phyloP scores from a whole-genome alignment of 345 rosid species.

The Linum usitatissimum region DNA sequence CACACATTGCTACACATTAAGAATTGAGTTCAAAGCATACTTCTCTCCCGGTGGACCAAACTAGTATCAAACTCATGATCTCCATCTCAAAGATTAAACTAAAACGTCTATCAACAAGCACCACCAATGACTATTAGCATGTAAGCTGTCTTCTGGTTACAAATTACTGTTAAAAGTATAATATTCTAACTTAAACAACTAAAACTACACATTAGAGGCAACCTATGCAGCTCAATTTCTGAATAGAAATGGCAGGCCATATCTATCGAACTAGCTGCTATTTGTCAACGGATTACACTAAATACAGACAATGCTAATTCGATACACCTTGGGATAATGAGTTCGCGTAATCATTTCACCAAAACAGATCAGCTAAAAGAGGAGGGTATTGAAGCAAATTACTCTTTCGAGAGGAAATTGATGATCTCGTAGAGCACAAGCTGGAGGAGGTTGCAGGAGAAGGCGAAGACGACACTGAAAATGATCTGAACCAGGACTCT shows the following conservation, averaged over 20 bases:
- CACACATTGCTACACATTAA: no score
- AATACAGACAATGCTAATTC: no score
- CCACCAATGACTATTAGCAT: background rate
- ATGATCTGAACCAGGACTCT: slow-evolving; percentile 83
- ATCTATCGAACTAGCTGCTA: background rate
- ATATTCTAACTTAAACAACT: background rate
- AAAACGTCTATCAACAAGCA: background rate
- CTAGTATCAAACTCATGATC: background rate
- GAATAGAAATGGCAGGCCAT: background rate
- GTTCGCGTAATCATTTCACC: background rate
- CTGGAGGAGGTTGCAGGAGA: slow-evolving; percentile 90
- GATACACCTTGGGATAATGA: no score
- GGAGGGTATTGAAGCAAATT: background rate
- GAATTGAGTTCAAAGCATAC: background rate
- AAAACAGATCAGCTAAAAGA: background rate
- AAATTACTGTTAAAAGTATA: no score
- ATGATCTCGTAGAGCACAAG: slow-evolving; percentile 95
- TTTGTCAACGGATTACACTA: no score
- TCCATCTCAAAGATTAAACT: background rate
- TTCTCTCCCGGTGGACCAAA: no score
- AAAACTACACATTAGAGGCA: background rate
- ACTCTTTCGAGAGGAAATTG: slow-evolving; percentile 85
- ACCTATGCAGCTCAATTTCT: background rate
- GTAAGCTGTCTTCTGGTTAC: background rate
- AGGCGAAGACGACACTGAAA: slow-evolving; percentile 87